Evolutionary conservation across 1,284 basidiomycete genomes (phyloP).

Genomic region (Anthracocystis setariae): DNA sequence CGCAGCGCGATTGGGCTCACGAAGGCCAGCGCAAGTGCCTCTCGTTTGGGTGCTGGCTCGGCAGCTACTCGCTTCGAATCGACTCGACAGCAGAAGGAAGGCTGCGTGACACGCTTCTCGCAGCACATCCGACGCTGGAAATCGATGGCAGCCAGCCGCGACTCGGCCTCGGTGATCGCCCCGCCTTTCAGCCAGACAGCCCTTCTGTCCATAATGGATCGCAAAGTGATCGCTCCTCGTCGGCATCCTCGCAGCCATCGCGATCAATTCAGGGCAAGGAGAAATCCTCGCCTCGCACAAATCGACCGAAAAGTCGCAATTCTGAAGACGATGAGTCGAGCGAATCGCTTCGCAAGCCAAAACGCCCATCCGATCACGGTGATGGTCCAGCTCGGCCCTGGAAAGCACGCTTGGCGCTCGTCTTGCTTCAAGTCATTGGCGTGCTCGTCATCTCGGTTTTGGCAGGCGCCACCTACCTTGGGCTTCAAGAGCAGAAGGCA

Average conservation of each 20-base stretch:
- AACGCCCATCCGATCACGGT: constrained; percentile 1
- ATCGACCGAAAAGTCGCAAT: constrained; percentile 24
- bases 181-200: constrained; percentile 18
- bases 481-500: constrained; percentile 49
- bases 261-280: constrained; percentile 3
- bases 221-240: constrained; percentile 7
- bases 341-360: constrained; percentile 9
- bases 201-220: constrained; percentile 6
- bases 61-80: constrained; percentile 48
- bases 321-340: neutral
- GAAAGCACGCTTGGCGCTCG: constrained; percentile 31
- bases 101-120: constrained; percentile 34
- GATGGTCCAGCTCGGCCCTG: constrained; percentile 14
- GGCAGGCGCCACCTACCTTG: constrained; percentile 47
- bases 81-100: constrained; percentile 38
- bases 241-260: constrained; percentile 25
- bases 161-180: constrained; percentile 38
- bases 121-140: constrained; percentile 36
- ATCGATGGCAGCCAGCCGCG: constrained; percentile 33
- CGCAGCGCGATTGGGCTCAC: constrained; percentile 39
- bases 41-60: constrained; percentile 59
- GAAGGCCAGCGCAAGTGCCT: constrained; percentile 44
- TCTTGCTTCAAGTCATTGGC: constrained; percentile 45
- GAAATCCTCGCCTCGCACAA: constrained; percentile 2
- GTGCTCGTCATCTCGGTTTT: constrained; percentile 48